Percentiles rank a stretch among this genome's conserved stretches.
Conservation (phyloP, 306 rosid genomes). For the Sphenostylis stenocarpa region DNA sequence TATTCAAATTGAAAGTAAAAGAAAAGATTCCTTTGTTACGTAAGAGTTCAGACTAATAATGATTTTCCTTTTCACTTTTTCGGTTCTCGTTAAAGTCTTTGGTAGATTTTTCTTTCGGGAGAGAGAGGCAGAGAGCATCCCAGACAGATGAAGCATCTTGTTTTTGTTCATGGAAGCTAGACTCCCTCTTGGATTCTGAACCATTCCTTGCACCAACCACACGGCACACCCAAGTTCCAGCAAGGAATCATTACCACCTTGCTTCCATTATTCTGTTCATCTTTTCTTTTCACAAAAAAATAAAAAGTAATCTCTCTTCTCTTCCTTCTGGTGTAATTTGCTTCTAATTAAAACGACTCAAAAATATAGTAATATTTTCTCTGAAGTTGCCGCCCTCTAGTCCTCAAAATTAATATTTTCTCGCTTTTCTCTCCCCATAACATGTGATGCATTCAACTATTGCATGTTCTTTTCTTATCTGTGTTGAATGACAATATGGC, state of each 20-base stretch:
- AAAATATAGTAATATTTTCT: neutral
- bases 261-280: conserved; percentile 12
- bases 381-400: neutral
- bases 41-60: neutral
- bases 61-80: neutral
- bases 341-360: neutral
- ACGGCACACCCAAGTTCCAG: conserved; percentile 28
- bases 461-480: neutral
- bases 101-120: neutral
- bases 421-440: neutral
- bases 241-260: conserved; percentile 13
- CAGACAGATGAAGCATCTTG: neutral
- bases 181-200: neutral
- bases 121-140: neutral
- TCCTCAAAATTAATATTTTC: neutral
- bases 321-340: neutral
- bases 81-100: neutral
- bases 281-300: neutral
- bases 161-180: neutral
- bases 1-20: neutral
- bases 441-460: neutral
- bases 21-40: neutral
- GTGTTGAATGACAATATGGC: neutral
- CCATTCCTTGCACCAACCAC: conserved; percentile 16
- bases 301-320: conserved; percentile 29